Percentiles rank a stretch among this genome's conserved stretches.
phyloP scores from a whole-genome alignment of 163 green algal genomes.

The Volvox carteri region DNA sequence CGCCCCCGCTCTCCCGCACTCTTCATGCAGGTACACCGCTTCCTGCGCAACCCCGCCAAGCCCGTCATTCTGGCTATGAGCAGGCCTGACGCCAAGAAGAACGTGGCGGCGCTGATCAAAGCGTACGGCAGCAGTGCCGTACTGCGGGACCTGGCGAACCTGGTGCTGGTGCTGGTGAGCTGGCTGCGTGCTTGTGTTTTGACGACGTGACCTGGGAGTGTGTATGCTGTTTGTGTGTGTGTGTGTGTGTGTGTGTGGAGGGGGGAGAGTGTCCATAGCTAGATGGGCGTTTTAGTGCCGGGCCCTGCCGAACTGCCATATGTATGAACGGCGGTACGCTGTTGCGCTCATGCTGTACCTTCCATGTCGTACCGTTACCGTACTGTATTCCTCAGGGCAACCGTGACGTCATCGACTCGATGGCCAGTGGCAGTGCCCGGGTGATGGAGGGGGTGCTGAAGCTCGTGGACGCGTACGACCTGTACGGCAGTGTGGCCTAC shows the following conservation, averaged over 20 bases:
- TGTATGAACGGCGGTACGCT: no score
- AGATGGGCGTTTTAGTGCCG: not conserved
- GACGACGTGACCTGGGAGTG: no score
- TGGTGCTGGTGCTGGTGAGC: conserved; percentile 93
- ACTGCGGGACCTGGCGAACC: conserved; percentile 93
- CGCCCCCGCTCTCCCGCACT: no score
- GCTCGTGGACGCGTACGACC: conserved; percentile 95
- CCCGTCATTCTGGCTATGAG: conserved; percentile 96
- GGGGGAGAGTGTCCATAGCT: not conserved
- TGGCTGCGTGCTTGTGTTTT: no score
- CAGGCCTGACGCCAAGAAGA: conserved; percentile 97
- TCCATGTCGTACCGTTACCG: not conserved
- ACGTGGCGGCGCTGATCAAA: conserved; percentile 91
- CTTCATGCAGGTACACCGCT: conserved; percentile 82
- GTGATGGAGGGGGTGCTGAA: conserved; percentile 85
- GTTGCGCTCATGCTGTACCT: not conserved
- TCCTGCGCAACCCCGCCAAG: conserved; percentile 94
- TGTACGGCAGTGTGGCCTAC: conserved; percentile 94
- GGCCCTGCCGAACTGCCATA: no score
- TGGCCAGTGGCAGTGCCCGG: conserved; percentile 79
- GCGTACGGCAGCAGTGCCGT: conserved; percentile 76
- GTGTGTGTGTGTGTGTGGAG: no score
- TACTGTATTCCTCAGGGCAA: conserved; percentile 79
- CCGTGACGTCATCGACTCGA: conserved; percentile 90
- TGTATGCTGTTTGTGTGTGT: no score